Evolutionary conservation across 805 yeast species (phyloP), one percentile per base, ranked within the genome.

Genomic region (Cyberlindnera xishuangbannaensis): DNA sequence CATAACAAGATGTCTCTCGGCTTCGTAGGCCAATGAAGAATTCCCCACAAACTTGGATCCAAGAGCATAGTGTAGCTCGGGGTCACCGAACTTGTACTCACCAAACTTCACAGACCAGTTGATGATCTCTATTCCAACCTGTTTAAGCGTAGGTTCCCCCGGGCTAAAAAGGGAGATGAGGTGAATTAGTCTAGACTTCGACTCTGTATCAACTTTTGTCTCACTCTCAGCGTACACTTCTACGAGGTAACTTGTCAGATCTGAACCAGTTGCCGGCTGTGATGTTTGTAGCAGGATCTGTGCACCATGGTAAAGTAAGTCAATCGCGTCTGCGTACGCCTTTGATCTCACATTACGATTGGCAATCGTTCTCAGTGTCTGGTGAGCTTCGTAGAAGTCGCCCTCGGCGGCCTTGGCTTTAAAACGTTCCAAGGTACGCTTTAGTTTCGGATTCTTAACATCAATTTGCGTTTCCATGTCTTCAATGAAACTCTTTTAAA

Each of bases 311-410:
- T 75, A 74, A 20, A 90, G 66, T 36, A 87, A 61, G 30, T 83
- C 87, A 32, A 76, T 68, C 8, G 97, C 95, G 25, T 81, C 79
- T 3, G 59, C 62, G 54, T 71, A 84, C 39, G 80, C 75, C 40
- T 76, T 75, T 16, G 77, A 54, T 43, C 83, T 75, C 27, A 83
- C 80, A 51, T 83, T 82, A 53, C 98, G 69, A 45, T 87, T 87
- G 26, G 84, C 83, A 34, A 90, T 83, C 6, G 97, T 86, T 51
- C 96, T 68, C 32, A 92, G 69, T 0, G 95, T 88, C 58, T 92
- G 97, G 56, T 90, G 96, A 0, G 97, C 97, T 55, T 92, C 98
- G 55, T 90, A 90, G 61, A 70, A 86, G 35, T 87, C 83, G 3
- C 84, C 85, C 31, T 70, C 70, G 31, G 70, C 73, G 43, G 90